These are phyloP conservation scores for Syzygium grande DNA, from an alignment of 345 rosid species.

Conservation along the genomic window DNA sequence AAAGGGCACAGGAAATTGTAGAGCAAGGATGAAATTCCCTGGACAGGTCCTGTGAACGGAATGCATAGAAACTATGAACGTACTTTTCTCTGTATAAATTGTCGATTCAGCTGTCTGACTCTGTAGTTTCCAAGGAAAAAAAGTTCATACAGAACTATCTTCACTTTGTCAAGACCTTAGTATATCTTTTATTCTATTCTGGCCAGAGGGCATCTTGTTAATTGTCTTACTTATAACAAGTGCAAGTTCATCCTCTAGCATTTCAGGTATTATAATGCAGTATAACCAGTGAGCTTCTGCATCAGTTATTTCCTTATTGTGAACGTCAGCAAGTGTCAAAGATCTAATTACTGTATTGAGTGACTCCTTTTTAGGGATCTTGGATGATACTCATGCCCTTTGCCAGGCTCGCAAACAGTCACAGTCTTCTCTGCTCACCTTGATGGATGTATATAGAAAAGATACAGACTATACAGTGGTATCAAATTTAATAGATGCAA, in stretches of 20 bases:
- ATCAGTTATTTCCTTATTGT: background rate
- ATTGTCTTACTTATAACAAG: background rate
- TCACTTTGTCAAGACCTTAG: background rate
- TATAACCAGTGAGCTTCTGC: background rate
- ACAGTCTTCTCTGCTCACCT: slow-evolving; percentile 19
- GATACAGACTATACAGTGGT: slow-evolving; percentile 16
- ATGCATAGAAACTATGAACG: background rate
- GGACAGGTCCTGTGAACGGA: background rate
- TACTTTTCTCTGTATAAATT: background rate
- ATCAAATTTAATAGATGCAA: slow-evolving; percentile 20
- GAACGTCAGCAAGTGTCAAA: background rate
- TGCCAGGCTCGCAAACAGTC: slow-evolving; percentile 16
- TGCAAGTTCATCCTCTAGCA: background rate
- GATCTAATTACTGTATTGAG: background rate
- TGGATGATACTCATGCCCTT: slow-evolving; percentile 30
- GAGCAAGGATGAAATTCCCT: background rate
- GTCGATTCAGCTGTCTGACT: background rate
- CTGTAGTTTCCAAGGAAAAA: background rate
- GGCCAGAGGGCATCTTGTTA: background rate
- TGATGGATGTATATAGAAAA: slow-evolving; percentile 17
- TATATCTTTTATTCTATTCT: background rate
- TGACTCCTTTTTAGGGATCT: slow-evolving; percentile 12
- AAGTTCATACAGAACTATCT: background rate
- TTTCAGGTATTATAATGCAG: background rate
- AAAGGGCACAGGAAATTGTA: background rate